Conservation (phyloP, 768 basidiomycete genomes). For the Xerocomellus amylosporus region DNA sequence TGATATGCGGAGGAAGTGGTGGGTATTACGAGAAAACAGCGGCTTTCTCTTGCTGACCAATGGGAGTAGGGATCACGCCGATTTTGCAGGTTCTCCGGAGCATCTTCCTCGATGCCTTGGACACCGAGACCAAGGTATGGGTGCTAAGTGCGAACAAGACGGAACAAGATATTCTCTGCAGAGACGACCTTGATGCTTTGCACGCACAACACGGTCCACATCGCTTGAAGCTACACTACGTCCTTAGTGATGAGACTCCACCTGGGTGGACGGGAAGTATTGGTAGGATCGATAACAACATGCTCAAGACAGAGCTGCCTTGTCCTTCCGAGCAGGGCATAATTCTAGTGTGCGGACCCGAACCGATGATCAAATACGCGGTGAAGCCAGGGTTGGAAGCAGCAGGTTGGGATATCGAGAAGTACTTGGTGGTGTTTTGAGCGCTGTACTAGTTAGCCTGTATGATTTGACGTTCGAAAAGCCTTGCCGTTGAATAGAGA, state of each 20-base stretch:
- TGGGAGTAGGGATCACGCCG: slow-evolving; percentile 46
- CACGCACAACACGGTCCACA: slow-evolving; percentile 22
- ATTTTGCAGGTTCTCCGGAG: slow-evolving; percentile 54
- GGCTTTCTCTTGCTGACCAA: neutral
- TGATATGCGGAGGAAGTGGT: slow-evolving; percentile 61
- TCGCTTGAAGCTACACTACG: slow-evolving; percentile 44
- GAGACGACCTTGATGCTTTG: slow-evolving; percentile 46
- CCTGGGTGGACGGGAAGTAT: slow-evolving; percentile 38
- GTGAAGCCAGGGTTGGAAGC: slow-evolving; percentile 33
- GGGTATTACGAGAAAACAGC: slow-evolving; percentile 6
- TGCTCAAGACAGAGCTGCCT: slow-evolving; percentile 43
- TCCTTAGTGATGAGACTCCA: slow-evolving; percentile 35
- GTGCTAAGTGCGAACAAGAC: slow-evolving; percentile 48
- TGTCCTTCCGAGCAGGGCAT: slow-evolving; percentile 36
- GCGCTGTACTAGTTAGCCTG: neutral
- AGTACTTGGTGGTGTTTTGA: slow-evolving; percentile 37
- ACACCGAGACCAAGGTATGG: slow-evolving; percentile 42
- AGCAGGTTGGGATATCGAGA: slow-evolving; percentile 37
- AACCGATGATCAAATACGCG: slow-evolving; percentile 34
- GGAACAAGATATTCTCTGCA: slow-evolving; percentile 50
- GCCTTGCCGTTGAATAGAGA: no score
- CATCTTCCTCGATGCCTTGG: slow-evolving; percentile 40
- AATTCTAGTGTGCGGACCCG: slow-evolving; percentile 52
- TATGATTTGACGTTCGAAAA: neutral
- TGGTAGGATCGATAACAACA: slow-evolving; percentile 41